A percentile compares a stretch with the other conserved stretches of the same genome.
phyloP scores from a whole-genome alignment of 257 asterid species.

The Prunella vulgaris region DNA sequence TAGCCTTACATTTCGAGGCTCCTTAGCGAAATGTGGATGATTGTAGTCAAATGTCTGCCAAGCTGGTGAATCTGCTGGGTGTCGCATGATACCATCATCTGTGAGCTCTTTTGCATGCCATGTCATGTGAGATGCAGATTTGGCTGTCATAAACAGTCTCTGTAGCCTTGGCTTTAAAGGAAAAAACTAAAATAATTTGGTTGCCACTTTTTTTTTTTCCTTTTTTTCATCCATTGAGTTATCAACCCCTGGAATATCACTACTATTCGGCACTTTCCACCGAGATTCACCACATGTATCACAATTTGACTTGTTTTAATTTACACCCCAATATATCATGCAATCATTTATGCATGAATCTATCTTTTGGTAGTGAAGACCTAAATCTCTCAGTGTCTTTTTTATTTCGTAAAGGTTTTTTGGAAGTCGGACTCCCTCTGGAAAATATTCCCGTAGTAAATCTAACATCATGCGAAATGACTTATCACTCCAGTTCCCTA shows the following conservation, averaged over 20 bases:
- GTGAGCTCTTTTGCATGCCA: background rate
- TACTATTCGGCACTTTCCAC: background rate
- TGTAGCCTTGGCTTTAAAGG: background rate
- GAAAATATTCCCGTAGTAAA: background rate
- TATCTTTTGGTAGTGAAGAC: background rate
- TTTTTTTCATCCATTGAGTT: background rate
- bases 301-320: background rate
- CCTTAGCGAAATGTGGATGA: background rate
- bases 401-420: background rate
- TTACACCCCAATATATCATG: background rate
- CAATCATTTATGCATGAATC: background rate
- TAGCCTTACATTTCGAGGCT: background rate
- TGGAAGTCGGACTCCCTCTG: background rate
- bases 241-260: background rate
- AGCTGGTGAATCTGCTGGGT: background rate
- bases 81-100: background rate
- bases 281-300: background rate
- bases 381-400: background rate
- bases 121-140: background rate
- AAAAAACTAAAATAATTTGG: background rate
- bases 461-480: background rate
- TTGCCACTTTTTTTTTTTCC: background rate
- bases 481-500: background rate
- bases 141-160: background rate
- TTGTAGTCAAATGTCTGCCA: background rate